A percentile compares a stretch with the other conserved stretches of the same genome.
phyloP scores from a whole-genome alignment of 2,329 filamentous ascomycete species.

The Alternaria sp. region DNA sequence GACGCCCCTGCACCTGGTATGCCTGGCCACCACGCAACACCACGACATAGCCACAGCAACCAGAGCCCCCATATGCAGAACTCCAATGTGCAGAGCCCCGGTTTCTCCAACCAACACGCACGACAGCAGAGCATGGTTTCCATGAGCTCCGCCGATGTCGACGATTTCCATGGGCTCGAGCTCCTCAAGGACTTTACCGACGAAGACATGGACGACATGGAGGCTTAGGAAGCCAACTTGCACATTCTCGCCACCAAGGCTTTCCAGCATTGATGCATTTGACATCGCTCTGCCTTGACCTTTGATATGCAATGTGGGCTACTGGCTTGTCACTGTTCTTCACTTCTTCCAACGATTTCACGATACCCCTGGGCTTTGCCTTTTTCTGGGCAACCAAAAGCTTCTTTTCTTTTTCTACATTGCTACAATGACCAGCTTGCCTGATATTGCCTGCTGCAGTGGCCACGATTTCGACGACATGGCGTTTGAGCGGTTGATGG shows the following conservation, averaged over 20 bases:
- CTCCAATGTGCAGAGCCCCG: background rate
- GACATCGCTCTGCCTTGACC: background rate
- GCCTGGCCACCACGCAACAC: background rate
- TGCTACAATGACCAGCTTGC: background rate
- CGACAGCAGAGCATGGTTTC: slow-evolving; percentile 20
- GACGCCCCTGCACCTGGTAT: slow-evolving; percentile 16
- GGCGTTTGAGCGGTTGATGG: slow-evolving; percentile 1
- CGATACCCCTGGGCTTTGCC: slow-evolving; percentile 20
- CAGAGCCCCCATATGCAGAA: slow-evolving; percentile 11
- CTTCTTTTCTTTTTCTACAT: background rate
- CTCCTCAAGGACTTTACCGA: slow-evolving; percentile 41
- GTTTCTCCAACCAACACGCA: slow-evolving; percentile 10
- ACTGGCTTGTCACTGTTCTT: background rate
- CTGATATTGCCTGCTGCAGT: background rate
- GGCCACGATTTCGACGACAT: slow-evolving; percentile 3
- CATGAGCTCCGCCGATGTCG: slow-evolving; percentile 19
- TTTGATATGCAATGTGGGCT: background rate
- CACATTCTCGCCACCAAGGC: background rate
- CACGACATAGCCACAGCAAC: slow-evolving; percentile 6
- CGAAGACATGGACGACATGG: slow-evolving; percentile 30
- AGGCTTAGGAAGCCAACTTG: slow-evolving; percentile 4
- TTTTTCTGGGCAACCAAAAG: slow-evolving; percentile 11
- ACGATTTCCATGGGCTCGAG: slow-evolving; percentile 40
- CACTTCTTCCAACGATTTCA: slow-evolving; percentile 10
- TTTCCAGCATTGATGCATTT: background rate